Base-by-base conservation (phyloP, 352 stramenopile species). In the Pelagophyceae sp. region DNA sequence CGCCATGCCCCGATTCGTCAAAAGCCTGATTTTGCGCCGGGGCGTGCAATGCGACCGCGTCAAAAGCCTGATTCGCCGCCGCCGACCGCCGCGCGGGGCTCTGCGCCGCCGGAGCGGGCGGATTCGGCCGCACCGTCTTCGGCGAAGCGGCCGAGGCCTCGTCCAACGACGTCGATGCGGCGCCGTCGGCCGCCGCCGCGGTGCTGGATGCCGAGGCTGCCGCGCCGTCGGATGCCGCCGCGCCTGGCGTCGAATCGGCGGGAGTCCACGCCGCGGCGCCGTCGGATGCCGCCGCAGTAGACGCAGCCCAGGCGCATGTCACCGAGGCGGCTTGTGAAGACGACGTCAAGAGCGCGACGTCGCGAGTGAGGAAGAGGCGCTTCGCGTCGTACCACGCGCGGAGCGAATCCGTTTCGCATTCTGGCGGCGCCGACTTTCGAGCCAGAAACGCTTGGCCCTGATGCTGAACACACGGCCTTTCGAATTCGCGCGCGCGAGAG, bases 41-140 rank as follows among this genome's bases (percentile, higher is more conserved):
- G n/a, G n/a, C n/a, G n/a, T n/a, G n/a, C n/a, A n/a, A n/a, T 31
- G 75, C 75, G 38, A 82, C 75, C 75, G 77, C 37, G 0, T n/a
- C 5, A 35, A 67, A 29, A 27, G 50, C 17, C 58, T 65, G 17
- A 11, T 5, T 5, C 58, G 20, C 58, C 58, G 20, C 58, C 5
- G 6, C 23, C 58, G 23, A 6, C 5, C 2, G 23, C 17, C 5
- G 5, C 23, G 58, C 5, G 5, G 23, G 23, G 17, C 58, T 33
- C 5, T 33, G 58, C 58, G 58, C 23, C 58, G 58, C 17, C n/a
- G n/a, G n/a, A n/a, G n/a, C n/a, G n/a, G n/a, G n/a, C n/a, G n/a
- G n/a, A n/a, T n/a, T n/a, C n/a, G n/a, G n/a, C n/a, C n/a, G n/a
- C 11, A 54, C 45, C 45, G 45, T 11, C 45, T 23, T 11, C 23